Percentiles rank a stretch among this genome's conserved stretches.
These are phyloP conservation scores for Hyphodiscus hymeniophilus DNA, from an alignment of 495 filamentous ascomycete genomes.

Conservation along the genomic window DNA sequence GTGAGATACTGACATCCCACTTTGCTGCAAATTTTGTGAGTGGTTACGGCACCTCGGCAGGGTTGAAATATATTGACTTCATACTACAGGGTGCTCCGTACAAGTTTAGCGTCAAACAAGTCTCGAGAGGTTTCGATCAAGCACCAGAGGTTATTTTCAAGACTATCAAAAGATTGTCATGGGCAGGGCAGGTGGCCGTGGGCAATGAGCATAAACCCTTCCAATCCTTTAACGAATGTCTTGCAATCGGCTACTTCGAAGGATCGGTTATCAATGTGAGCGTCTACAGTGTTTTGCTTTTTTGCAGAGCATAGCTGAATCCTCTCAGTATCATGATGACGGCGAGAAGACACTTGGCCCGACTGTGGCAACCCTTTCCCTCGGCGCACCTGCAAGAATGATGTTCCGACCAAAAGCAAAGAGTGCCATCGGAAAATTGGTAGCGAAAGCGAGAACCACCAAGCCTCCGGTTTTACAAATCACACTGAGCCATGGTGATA, in stretches of 20 bases:
- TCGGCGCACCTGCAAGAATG: slow-evolving; percentile 66
- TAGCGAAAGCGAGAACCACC: slow-evolving; percentile 14
- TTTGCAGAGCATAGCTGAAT: slow-evolving; percentile 24
- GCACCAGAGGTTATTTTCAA: slow-evolving; percentile 49
- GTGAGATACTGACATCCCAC: slow-evolving; percentile 51
- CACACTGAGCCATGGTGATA: slow-evolving; percentile 63
- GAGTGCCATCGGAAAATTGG: slow-evolving; percentile 27
- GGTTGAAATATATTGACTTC: slow-evolving; percentile 6
- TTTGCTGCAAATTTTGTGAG: slow-evolving; percentile 68
- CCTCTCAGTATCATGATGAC: slow-evolving; percentile 72
- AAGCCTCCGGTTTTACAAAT: slow-evolving; percentile 27
- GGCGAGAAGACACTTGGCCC: slow-evolving; percentile 70
- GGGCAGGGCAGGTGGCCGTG: slow-evolving; percentile 48
- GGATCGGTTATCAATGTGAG: slow-evolving; percentile 58
- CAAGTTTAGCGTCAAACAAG: slow-evolving; percentile 66
- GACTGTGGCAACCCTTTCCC: slow-evolving; percentile 65
- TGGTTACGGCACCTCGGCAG: background rate
- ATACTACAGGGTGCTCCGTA: slow-evolving; percentile 66
- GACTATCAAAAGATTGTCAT: slow-evolving; percentile 53
- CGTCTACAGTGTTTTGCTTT: slow-evolving; percentile 12
- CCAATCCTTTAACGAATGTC: slow-evolving; percentile 62
- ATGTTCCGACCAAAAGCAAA: slow-evolving; percentile 58
- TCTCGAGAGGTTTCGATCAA: slow-evolving; percentile 53
- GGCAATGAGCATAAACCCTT: slow-evolving; percentile 20
- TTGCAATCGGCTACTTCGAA: slow-evolving; percentile 70